These are phyloP conservation scores for Phaffia tasmanica DNA, from an alignment of 768 basidiomycete species.

Conservation along the genomic window DNA sequence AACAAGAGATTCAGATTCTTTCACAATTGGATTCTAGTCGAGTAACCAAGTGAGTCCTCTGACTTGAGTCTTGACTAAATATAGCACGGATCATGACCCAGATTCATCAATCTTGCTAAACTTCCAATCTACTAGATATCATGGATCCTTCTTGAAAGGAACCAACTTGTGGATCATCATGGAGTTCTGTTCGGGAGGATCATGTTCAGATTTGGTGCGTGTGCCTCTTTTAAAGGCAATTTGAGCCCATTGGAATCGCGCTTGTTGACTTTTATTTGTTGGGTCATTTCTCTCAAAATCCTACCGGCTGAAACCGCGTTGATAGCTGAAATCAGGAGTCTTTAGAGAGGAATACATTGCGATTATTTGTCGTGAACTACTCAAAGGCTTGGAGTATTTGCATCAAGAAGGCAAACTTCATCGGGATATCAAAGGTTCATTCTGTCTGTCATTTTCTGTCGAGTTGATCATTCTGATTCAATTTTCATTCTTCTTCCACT, in stretches of 20 bases:
- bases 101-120: not conserved
- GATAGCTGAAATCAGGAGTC: constrained; percentile 92
- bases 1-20: constrained; percentile 96
- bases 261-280: not conserved
- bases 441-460: not conserved
- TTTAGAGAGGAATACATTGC: constrained; percentile 99
- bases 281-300: not conserved
- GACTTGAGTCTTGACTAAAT: not conserved
- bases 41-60: constrained; percentile 71
- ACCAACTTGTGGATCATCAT: constrained; percentile 98
- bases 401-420: constrained; percentile 94
- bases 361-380: constrained; percentile 83
- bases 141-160: constrained; percentile 90
- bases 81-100: too few species aligned
- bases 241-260: constrained; percentile 10
- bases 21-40: constrained; percentile 90
- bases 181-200: constrained; percentile 94
- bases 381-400: constrained; percentile 86
- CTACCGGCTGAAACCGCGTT: too few species aligned
- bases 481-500: not conserved
- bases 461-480: not conserved
- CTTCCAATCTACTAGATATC: constrained; percentile 51
- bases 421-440: constrained; percentile 92
- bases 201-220: constrained; percentile 85
- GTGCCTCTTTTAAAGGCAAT: constrained; percentile 20